Conservation (phyloP, 768 basidiomycete genomes). For the Pisolithus microcarpus region DNA sequence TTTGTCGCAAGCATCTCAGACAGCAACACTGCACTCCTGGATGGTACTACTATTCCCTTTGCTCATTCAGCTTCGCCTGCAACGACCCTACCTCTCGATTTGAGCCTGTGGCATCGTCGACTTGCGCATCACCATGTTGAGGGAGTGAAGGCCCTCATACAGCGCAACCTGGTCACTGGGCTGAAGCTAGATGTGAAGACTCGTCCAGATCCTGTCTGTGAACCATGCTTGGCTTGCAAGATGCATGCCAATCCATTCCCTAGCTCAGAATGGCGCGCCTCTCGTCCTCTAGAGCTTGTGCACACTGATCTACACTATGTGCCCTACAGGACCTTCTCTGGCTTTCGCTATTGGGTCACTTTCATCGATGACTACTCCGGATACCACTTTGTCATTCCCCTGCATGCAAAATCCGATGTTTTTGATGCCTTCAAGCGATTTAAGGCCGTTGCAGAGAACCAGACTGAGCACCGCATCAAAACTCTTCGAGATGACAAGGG, state of each 20-base stretch:
- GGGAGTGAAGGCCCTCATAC: conserved; percentile 3
- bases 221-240: conserved; percentile 16
- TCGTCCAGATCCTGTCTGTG: conserved; percentile 12
- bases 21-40: conserved; percentile 10
- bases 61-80: conserved; percentile 4
- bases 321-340: conserved; percentile 1
- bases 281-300: conserved; percentile 11
- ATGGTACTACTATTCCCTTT: conserved; percentile 8
- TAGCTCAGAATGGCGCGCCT: conserved; percentile 5
- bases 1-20: conserved; percentile 5
- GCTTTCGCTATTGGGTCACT: conserved; percentile 6
- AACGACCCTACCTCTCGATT: conserved; percentile 4
- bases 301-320: conserved; percentile 20
- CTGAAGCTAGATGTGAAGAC: conserved; percentile 2
- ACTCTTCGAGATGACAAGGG: conserved; percentile 19
- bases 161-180: conserved; percentile 11
- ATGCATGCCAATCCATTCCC: conserved; percentile 16
- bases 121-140: conserved; percentile 14
- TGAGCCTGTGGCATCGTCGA: conserved; percentile 18
- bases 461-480: conserved; percentile 11
- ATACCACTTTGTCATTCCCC: conserved; percentile 14
- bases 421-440: conserved; percentile 22
- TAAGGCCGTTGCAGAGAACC: conserved; percentile 26
- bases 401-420: conserved; percentile 16
- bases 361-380: conserved; percentile 6